Evolutionary conservation across 2,329 filamentous ascomycete species (phyloP), one percentile per base, ranked within the genome.

Genomic region (Exophiala dermatitidis): DNA sequence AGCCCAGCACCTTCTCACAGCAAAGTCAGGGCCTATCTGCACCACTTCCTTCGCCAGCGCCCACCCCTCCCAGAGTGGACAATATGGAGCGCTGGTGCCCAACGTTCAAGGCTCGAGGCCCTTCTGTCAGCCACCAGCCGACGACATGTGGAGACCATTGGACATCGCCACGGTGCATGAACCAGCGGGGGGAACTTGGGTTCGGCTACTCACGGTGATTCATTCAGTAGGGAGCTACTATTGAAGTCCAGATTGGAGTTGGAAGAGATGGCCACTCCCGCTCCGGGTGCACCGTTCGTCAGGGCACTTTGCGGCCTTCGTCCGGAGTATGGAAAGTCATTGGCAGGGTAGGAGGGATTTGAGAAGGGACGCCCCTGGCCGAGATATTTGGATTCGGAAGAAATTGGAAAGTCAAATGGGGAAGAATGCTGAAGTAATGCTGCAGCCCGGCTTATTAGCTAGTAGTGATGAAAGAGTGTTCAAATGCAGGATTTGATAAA

Each of bases 351-450:
- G 41, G 65, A 63, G 50, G 67, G 56, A 59, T 65, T 62, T 54
- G 69, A 61, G 53, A 66, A 70, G 28, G 57, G 54, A 51, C 67
- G 66, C 52, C 70, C 69, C 32, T 65, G 59, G 48, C 62, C 65
- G 54, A 68, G 65, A 61, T 69, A 73, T 62, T 72, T 70, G 59
- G 66, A 66, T 57, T 71, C 70, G 46, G 70, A 66, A 50, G 67
- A 66, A 42, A 67, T 64, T 28, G 69, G 64, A 60, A 67, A 68
- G 52, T 70, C 69, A 66, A 73, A 63, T 54, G 61, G 64, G 52
- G 67, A 70, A 59, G 64, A 62, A 54, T 57, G 71, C 50, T 67
- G 71, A 55, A 66, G 65, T 53, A 68, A 60, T 49, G 68, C 67
- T 67, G 66, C 53, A 50, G 33, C 43, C 62, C 52, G 55, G 47